A percentile compares a stretch with the other conserved stretches of the same genome.
These are phyloP conservation scores for Pugionium dolabratum DNA, from an alignment of 345 rosid species.

Conservation along the genomic window DNA sequence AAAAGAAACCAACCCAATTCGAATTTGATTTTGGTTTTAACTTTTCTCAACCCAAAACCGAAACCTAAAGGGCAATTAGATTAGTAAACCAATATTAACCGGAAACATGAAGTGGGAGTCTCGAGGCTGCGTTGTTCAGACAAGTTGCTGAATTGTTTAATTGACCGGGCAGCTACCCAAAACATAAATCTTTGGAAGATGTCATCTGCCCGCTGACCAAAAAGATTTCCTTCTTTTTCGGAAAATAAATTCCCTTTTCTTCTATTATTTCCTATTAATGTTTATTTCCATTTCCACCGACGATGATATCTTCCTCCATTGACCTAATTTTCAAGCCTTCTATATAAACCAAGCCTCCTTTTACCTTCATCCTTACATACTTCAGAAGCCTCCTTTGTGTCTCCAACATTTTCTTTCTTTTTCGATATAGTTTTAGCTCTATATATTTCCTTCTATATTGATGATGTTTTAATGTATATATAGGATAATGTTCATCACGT, in stretches of 20 bases:
- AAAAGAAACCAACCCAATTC: neutral
- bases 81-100: slow-evolving; percentile 23
- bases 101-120: slow-evolving; percentile 9
- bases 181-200: neutral
- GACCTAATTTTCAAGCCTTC: slow-evolving; percentile 39
- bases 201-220: slow-evolving; percentile 31
- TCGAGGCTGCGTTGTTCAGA: slow-evolving; percentile 22
- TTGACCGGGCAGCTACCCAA: slow-evolving; percentile 34
- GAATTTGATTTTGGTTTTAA: neutral
- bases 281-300: slow-evolving; percentile 24
- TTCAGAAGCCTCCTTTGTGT: slow-evolving; percentile 28
- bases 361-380: neutral
- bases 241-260: neutral
- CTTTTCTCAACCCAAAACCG: neutral
- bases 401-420: neutral
- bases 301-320: slow-evolving; percentile 6
- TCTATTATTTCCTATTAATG: neutral
- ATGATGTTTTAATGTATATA: neutral
- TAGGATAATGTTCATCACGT: neutral
- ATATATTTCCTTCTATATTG: neutral
- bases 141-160: slow-evolving; percentile 30
- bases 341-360: slow-evolving; percentile 36
- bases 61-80: neutral
- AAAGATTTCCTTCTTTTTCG: slow-evolving; percentile 16
- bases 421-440: neutral